A percentile compares a stretch with the other conserved stretches of the same genome.
Conservation (phyloP, 208 protist genomes). For the Leishmania amazonensis region DNA sequence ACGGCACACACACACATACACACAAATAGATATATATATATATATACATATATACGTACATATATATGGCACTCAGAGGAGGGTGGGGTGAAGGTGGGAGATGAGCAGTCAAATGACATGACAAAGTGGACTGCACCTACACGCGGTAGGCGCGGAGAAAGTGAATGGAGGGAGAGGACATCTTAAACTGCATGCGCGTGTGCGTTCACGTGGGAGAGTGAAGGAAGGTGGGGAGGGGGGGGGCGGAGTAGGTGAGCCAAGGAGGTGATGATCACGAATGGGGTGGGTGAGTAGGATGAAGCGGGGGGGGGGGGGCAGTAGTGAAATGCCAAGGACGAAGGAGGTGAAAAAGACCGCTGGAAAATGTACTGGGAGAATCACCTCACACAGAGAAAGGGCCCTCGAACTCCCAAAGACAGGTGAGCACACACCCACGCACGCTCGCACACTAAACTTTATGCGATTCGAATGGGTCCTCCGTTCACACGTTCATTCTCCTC, state of each 20-base stretch:
- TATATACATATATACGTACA: too few species aligned
- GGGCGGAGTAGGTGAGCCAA: background rate
- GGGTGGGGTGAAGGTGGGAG: too few species aligned
- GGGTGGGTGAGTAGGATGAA: background rate
- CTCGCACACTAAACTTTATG: background rate
- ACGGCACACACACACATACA: too few species aligned
- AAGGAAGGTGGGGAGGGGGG: background rate
- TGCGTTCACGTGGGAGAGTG: background rate
- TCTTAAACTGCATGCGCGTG: background rate
- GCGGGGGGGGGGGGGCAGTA: background rate
- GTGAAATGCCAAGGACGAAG: background rate
- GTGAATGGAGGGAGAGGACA: background rate
- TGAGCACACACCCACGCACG: background rate
- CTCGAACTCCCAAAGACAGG: background rate
- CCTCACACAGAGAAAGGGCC: background rate
- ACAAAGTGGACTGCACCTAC: background rate
- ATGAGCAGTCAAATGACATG: too few species aligned
- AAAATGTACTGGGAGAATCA: background rate
- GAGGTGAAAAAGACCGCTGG: background rate
- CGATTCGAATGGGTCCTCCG: background rate
- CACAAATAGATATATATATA: background rate
- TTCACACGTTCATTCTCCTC: background rate
- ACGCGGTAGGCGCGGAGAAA: background rate
- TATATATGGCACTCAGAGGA: background rate
- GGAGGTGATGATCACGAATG: background rate